phyloP scores from a whole-genome alignment of 1,139 yeast species.

The Pichiaceae sp. region DNA sequence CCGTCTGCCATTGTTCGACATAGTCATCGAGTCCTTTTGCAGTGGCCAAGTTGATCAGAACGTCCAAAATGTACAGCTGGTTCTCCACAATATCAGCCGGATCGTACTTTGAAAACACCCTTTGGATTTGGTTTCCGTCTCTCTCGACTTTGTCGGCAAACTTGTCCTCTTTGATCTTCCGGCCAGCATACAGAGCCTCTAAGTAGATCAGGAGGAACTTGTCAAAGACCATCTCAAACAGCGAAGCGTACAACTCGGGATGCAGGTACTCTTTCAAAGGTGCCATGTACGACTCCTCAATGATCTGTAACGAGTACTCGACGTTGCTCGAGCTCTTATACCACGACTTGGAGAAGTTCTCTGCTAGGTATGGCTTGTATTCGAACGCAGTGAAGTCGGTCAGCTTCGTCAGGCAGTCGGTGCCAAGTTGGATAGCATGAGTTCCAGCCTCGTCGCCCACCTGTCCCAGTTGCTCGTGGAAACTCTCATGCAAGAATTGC shows the following conservation, averaged over 20 bases:
- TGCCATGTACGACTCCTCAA: constrained; percentile 38
- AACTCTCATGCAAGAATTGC: constrained; percentile 13
- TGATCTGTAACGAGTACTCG: constrained; percentile 37
- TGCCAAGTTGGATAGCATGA: constrained; percentile 17
- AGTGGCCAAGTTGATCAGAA: constrained; percentile 59
- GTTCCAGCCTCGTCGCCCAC: constrained; percentile 9
- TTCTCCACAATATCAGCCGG: constrained; percentile 27
- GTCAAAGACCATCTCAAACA: constrained; percentile 31
- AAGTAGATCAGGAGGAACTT: constrained; percentile 38
- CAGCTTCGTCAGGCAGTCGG: constrained; percentile 18
- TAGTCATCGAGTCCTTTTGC: constrained; percentile 42
- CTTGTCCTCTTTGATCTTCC: constrained; percentile 38
- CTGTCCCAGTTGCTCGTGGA: constrained; percentile 14
- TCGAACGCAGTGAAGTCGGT: constrained; percentile 34
- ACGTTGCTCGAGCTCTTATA: constrained; percentile 30
- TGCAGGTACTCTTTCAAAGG: constrained; percentile 28
- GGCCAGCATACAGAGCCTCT: constrained; percentile 25
- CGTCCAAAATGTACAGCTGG: constrained; percentile 62
- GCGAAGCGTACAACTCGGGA: constrained; percentile 19
- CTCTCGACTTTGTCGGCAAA: constrained; percentile 51
- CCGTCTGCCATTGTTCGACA: constrained; percentile 48
- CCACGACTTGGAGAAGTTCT: constrained; percentile 19
- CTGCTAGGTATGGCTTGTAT: constrained; percentile 25
- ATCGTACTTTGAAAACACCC: constrained; percentile 45
- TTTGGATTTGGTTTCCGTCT: constrained; percentile 63